phyloP scores from a whole-genome alignment of 768 basidiomycete genomes.

The Mycena sanguinolenta region DNA sequence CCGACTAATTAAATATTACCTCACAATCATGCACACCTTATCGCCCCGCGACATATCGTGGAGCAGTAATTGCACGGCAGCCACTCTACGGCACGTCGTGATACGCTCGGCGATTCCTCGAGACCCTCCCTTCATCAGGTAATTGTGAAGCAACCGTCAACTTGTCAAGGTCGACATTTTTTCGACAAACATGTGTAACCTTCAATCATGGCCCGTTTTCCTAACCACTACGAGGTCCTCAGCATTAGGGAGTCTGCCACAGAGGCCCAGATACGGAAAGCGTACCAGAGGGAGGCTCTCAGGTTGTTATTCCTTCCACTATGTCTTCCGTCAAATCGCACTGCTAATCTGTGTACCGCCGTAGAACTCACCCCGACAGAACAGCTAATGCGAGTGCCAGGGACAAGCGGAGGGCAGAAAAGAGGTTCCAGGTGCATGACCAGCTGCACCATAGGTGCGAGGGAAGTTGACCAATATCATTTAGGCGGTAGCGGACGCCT shows the following conservation, averaged over 20 bases:
- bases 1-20: too few species aligned
- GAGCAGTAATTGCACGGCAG: too few species aligned
- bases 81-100: too few species aligned
- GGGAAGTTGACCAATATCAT: background rate
- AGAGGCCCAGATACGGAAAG: slow-evolving; percentile 78
- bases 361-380: slow-evolving; percentile 91
- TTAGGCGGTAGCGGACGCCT: slow-evolving; percentile 95
- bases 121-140: too few species aligned
- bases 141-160: too few species aligned
- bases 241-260: slow-evolving; percentile 68
- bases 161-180: too few species aligned
- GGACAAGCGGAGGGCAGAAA: slow-evolving; percentile 84
- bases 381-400: slow-evolving; percentile 74
- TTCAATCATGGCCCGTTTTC: slow-evolving; percentile 74
- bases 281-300: slow-evolving; percentile 85
- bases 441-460: background rate
- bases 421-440: slow-evolving; percentile 79
- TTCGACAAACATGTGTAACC: too few species aligned
- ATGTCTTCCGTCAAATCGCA: slow-evolving; percentile 5
- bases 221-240: slow-evolving; percentile 84
- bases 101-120: too few species aligned
- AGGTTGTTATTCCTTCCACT: slow-evolving; percentile 55
- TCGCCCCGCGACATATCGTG: too few species aligned
- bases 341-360: slow-evolving; percentile 36
- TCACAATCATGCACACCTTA: too few species aligned